These are phyloP conservation scores for Tilletia caries DNA, from an alignment of 1,284 basidiomycete genomes.

Conservation along the genomic window DNA sequence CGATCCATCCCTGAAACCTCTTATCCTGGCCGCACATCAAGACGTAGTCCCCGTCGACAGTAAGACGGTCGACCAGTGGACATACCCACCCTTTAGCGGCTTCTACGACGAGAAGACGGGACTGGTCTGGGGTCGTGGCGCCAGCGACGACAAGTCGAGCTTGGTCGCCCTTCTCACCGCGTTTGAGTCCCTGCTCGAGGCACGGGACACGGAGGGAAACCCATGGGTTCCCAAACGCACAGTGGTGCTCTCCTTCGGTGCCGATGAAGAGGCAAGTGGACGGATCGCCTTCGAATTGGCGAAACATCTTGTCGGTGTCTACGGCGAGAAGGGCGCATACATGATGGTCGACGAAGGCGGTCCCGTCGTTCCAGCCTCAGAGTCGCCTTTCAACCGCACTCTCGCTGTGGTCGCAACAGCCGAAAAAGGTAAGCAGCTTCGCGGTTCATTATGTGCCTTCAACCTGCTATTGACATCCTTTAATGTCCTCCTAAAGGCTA, in stretches of 20 bases:
- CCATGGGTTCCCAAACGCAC: conserved; percentile 12
- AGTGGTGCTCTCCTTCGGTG: conserved; percentile 62
- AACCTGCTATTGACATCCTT: conserved; percentile 1
- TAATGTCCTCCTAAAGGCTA: conserved; percentile 4
- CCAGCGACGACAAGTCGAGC: conserved; percentile 54
- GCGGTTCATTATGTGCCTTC: conserved; percentile 27
- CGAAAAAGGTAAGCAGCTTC: conserved; percentile 61
- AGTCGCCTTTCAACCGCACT: conserved; percentile 21
- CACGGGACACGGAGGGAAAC: neutral
- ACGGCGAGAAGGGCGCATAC: conserved; percentile 33
- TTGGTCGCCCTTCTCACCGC: conserved; percentile 57
- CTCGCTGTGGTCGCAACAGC: conserved; percentile 59
- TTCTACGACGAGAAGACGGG: conserved; percentile 54
- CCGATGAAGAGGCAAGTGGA: conserved; percentile 64
- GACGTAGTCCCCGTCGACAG: conserved; percentile 62
- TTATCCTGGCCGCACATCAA: conserved; percentile 67
- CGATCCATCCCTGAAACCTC: conserved; percentile 62
- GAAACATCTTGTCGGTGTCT: conserved; percentile 27
- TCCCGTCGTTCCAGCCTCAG: conserved; percentile 27
- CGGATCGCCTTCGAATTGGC: conserved; percentile 26
- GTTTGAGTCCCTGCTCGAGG: conserved; percentile 56
- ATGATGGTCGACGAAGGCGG: conserved; percentile 49
- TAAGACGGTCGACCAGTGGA: conserved; percentile 58
- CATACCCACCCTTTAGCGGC: conserved; percentile 59
- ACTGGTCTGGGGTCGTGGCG: conserved; percentile 59